These are phyloP conservation scores for Lithocarpus polystachyus DNA, from an alignment of 306 rosid species.

Conservation along the genomic window DNA sequence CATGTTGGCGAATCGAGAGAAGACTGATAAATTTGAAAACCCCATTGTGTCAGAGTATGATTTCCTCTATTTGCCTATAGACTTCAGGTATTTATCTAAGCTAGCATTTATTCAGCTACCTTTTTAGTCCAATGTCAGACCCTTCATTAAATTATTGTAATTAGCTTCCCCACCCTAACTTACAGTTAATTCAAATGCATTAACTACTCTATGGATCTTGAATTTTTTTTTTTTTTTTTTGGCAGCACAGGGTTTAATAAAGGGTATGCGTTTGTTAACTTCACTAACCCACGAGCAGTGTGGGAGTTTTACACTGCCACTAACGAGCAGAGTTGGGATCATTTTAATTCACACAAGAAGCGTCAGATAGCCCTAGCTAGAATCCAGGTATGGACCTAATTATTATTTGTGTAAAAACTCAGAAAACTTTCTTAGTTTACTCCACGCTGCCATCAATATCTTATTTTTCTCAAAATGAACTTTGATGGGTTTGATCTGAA, in stretches of 20 bases:
- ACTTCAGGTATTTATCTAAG: constrained; percentile 37
- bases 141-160: too few relatives aligned
- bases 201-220: too few relatives aligned
- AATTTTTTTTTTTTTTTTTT: background rate
- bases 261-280: constrained; percentile 73
- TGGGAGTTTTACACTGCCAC: constrained; percentile 38
- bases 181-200: too few relatives aligned
- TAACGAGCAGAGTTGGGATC: constrained; percentile 34
- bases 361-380: constrained; percentile 45
- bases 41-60: constrained; percentile 31
- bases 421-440: too few relatives aligned
- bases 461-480: background rate
- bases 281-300: constrained; percentile 42
- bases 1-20: constrained; percentile 11
- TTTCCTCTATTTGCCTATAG: constrained; percentile 60
- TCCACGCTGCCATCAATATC: background rate
- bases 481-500: background rate
- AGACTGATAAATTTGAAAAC: background rate
- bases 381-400: constrained; percentile 36
- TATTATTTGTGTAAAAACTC: background rate
- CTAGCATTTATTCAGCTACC: background rate
- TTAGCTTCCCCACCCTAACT: too few relatives aligned
- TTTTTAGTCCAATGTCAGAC: too few relatives aligned
- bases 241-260: constrained; percentile 50
- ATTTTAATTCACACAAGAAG: constrained; percentile 44